Evolutionary conservation across 345 rosid genomes (phyloP), one percentile per base, ranked within the genome.

Genomic region (Aegle marmelos): DNA sequence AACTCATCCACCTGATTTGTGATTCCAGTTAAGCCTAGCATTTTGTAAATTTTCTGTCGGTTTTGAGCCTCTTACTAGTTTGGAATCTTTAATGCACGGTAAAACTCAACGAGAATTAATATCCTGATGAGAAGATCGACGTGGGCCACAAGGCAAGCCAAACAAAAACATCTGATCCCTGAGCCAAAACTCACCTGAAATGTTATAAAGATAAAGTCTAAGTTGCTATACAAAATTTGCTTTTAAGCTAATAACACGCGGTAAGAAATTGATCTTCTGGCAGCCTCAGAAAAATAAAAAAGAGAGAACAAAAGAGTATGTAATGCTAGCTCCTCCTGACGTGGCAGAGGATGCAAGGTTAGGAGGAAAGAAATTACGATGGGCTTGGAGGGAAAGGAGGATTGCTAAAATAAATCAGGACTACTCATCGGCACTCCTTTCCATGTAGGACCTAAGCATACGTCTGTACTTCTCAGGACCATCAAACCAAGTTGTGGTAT

Each of bases 401-500:
- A 75, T 70, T 50, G 60, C 41, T 19, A 8, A 31, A 50, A 30
- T 10, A 11, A 53, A 60, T 50, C 6, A 56, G 70, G 70, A 63
- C 31, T 66, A 22, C 50, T 57, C 64, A 28, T 78, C 77, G 21
- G 75, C 76, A 17, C 56, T 69, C 25, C 54, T 25, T 11, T 81
- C 76, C 57, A 31, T 28, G 30, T 73, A 64, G 45, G 91, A 80
- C 30, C 50, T 78, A 6, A 81, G 73, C n/a, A 83, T 24, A 58
- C 70, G 77, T 75, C 74, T 81, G 76, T 89, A 92, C 82, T 94
- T 94, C 3, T 81, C 90, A 0, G 96, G 94, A 79, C 87, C 81
- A 78, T 94, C 94, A 59, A 82, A 92, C 86, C 84, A 79, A 19
- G 97, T 92, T 7, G 94, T 84, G n/a, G 92, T 91, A 65, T 83